These are phyloP conservation scores for Brassica hybrid DNA, from an alignment of 441 rosid species.

Conservation along the genomic window DNA sequence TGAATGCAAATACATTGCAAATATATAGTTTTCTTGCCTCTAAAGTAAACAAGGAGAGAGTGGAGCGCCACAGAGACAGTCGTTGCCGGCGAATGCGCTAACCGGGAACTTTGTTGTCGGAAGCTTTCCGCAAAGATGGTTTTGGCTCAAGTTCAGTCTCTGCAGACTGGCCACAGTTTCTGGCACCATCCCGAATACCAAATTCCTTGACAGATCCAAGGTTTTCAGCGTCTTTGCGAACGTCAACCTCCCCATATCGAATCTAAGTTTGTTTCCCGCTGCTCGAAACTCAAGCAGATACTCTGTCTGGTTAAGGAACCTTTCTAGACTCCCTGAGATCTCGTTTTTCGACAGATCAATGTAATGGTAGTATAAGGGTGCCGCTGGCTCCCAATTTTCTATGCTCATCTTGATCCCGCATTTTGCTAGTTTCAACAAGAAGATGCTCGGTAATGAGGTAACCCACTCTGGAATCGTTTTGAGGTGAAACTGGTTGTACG, in stretches of 20 bases:
- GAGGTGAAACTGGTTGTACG: slow-evolving; percentile 65
- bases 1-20: no score
- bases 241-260: slow-evolving; percentile 53
- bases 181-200: slow-evolving; percentile 63
- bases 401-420: slow-evolving; percentile 70
- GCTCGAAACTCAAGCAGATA: slow-evolving; percentile 54
- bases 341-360: slow-evolving; percentile 64
- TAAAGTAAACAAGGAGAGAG: no score
- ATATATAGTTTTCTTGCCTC: no score
- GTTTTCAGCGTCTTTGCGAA: slow-evolving; percentile 47
- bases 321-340: slow-evolving; percentile 61
- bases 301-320: slow-evolving; percentile 55
- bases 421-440: slow-evolving; percentile 62
- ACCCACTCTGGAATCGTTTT: slow-evolving; percentile 73
- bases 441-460: slow-evolving; percentile 59
- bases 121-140: slow-evolving; percentile 36
- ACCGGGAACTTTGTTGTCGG: no score
- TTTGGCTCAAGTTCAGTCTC: slow-evolving; percentile 53
- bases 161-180: slow-evolving; percentile 46
- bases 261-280: slow-evolving; percentile 57
- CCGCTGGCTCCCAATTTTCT: slow-evolving; percentile 59
- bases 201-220: slow-evolving; percentile 65
- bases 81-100: no score
- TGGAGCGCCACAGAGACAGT: no score
- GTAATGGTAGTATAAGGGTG: no score